Conservation (phyloP, 805 yeast species). For the Saccharomycopsis schoenii region DNA sequence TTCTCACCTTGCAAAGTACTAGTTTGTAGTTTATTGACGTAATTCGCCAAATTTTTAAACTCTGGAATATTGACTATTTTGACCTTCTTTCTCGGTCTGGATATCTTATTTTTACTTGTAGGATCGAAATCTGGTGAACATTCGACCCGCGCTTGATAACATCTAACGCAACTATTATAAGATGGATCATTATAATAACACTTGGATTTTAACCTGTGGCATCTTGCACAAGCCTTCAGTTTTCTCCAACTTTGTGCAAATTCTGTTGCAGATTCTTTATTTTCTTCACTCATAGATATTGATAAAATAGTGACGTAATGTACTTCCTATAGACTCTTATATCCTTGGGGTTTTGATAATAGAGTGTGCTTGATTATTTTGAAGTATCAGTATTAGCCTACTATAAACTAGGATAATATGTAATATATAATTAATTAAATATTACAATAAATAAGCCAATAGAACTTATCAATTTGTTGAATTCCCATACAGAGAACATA, state of each 20-base stretch:
- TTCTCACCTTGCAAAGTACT: background rate
- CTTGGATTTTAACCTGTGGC: slow-evolving; percentile 43
- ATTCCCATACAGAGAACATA: too few species aligned
- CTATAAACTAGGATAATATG: too few species aligned
- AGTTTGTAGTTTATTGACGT: slow-evolving; percentile 7
- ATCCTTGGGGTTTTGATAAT: background rate
- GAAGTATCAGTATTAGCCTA: too few species aligned
- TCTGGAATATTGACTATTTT: slow-evolving; percentile 20
- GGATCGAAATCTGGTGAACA: slow-evolving; percentile 46
- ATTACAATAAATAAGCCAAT: too few species aligned
- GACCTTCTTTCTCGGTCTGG: slow-evolving; percentile 27
- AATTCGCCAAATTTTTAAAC: slow-evolving; percentile 10
- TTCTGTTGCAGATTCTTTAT: slow-evolving; percentile 10
- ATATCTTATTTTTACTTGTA: slow-evolving; percentile 32
- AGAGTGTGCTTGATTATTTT: too few species aligned
- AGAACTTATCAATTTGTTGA: too few species aligned
- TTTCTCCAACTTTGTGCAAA: slow-evolving; percentile 39
- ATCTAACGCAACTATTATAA: slow-evolving; percentile 35
- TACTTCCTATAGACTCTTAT: too few species aligned
- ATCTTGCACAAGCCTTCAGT: slow-evolving; percentile 44
- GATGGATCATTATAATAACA: slow-evolving; percentile 41
- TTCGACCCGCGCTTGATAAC: slow-evolving; percentile 33
- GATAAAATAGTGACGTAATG: too few species aligned
- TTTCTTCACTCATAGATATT: background rate
- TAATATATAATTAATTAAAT: too few species aligned